Conservation (phyloP, 2,329 filamentous ascomycete species). For the Colletotrichum tropicale region DNA sequence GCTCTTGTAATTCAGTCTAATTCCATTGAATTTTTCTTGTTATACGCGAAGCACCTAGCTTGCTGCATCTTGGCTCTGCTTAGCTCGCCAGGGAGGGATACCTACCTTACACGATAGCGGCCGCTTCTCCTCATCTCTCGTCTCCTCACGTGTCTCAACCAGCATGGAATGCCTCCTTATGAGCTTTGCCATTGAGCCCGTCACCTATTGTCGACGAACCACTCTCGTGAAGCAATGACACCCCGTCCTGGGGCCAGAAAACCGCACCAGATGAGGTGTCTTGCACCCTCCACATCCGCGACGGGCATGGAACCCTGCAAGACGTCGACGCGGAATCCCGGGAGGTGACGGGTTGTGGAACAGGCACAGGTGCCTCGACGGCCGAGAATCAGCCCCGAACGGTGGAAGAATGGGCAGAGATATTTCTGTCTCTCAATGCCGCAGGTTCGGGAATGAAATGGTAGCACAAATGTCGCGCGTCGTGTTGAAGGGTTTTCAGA, state of each 20-base stretch:
- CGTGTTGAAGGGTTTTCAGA: neutral
- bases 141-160: neutral
- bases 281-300: neutral
- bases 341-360: neutral
- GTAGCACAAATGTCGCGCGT: neutral
- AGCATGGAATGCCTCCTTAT: neutral
- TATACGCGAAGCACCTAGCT: neutral
- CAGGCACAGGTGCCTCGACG: neutral
- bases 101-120: neutral
- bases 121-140: neutral
- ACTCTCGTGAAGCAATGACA: neutral
- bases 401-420: neutral
- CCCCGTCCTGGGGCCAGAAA: neutral
- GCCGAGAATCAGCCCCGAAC: neutral
- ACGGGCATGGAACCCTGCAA: neutral
- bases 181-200: neutral
- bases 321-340: neutral
- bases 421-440: neutral
- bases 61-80: neutral
- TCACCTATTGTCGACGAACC: neutral
- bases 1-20: neutral
- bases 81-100: neutral
- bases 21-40: neutral
- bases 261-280: neutral
- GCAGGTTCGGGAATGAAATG: neutral